Evolutionary conservation across 1,139 yeast genomes (phyloP).

Genomic region (Debaryomycetaceae sp.): DNA sequence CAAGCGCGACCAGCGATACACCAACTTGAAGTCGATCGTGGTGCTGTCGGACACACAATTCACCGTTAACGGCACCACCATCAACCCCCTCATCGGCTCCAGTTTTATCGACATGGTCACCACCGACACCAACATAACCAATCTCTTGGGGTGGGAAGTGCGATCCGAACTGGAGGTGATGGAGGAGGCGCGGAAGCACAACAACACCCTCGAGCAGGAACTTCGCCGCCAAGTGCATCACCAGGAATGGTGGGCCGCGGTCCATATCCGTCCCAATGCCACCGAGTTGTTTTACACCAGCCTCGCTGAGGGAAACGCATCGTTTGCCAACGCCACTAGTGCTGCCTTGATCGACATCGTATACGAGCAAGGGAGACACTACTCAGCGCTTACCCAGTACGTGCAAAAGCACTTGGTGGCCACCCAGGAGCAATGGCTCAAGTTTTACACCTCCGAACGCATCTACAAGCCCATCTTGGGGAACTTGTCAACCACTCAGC

Average conservation of each 20-base stretch:
- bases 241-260: slow-evolving; percentile 51
- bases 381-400: slow-evolving; percentile 34
- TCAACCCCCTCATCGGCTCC: slow-evolving; percentile 27
- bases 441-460: slow-evolving; percentile 17
- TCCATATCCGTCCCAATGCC: slow-evolving; percentile 43
- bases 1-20: slow-evolving; percentile 30
- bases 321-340: slow-evolving; percentile 13
- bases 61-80: slow-evolving; percentile 15
- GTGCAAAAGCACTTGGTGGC: slow-evolving; percentile 34
- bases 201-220: slow-evolving; percentile 31
- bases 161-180: slow-evolving; percentile 23
- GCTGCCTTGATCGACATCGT: slow-evolving; percentile 26
- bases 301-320: slow-evolving; percentile 19
- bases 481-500: slow-evolving; percentile 12
- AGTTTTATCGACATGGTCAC: slow-evolving; percentile 23
- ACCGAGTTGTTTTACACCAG: slow-evolving; percentile 34
- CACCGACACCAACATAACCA: slow-evolving; percentile 13
- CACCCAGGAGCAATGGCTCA: slow-evolving; percentile 24
- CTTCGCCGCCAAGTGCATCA: slow-evolving; percentile 37
- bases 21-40: slow-evolving; percentile 42
- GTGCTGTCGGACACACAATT: slow-evolving; percentile 39
- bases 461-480: slow-evolving; percentile 22
- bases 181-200: slow-evolving; percentile 24
- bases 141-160: slow-evolving; percentile 39
- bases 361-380: slow-evolving; percentile 55